phyloP scores from a whole-genome alignment of 805 yeast species.

The Torulaspora indica region DNA sequence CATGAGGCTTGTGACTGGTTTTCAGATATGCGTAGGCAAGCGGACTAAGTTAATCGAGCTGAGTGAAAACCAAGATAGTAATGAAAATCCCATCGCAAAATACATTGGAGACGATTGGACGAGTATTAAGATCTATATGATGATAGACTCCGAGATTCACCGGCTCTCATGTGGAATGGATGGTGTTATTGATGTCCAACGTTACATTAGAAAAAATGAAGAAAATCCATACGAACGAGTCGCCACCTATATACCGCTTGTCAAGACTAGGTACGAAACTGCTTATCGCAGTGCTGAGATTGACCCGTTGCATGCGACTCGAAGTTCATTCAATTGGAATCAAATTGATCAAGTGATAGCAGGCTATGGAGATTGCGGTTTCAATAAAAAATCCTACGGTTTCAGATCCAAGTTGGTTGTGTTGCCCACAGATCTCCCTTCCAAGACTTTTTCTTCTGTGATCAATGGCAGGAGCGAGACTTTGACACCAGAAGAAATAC shows the following conservation, averaged over 20 bases:
- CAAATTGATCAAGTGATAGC: slow-evolving; percentile 86
- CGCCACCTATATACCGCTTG: slow-evolving; percentile 47
- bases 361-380: slow-evolving; percentile 73
- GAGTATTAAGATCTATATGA: slow-evolving; percentile 67
- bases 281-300: slow-evolving; percentile 55
- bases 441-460: slow-evolving; percentile 39
- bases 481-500: slow-evolving; percentile 75
- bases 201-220: slow-evolving; percentile 47
- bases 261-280: slow-evolving; percentile 75
- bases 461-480: slow-evolving; percentile 51
- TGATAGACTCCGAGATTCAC: slow-evolving; percentile 80
- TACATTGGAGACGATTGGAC: slow-evolving; percentile 45
- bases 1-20: slow-evolving; percentile 76
- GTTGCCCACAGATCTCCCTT: slow-evolving; percentile 69
- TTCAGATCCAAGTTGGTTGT: slow-evolving; percentile 80
- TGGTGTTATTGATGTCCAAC: slow-evolving; percentile 72
- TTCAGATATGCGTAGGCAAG: slow-evolving; percentile 80
- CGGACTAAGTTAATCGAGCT: slow-evolving; percentile 60
- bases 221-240: slow-evolving; percentile 32
- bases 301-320: slow-evolving; percentile 49
- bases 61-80: slow-evolving; percentile 38
- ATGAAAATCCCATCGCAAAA: slow-evolving; percentile 51
- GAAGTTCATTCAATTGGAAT: slow-evolving; percentile 76
- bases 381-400: slow-evolving; percentile 47
- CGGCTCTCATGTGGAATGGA: slow-evolving; percentile 68